phyloP scores from a whole-genome alignment of 1,139 yeast genomes.

The Geotrichum citri-aurantii region DNA sequence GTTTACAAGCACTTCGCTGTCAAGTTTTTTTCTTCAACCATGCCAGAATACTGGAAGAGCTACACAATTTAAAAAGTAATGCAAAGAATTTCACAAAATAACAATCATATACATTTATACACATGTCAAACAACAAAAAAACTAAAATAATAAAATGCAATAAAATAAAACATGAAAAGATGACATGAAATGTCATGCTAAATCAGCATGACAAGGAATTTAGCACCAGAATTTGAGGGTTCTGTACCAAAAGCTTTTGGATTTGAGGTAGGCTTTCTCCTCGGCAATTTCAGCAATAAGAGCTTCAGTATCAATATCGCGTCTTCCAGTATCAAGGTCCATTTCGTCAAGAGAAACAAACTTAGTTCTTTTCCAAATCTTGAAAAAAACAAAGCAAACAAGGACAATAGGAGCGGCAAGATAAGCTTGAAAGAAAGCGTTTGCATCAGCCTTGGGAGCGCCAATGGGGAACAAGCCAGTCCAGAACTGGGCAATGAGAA shows the following conservation, averaged over 20 bases:
- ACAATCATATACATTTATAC: not conserved
- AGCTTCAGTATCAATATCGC: slow-evolving; percentile 49
- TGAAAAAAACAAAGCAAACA: slow-evolving; percentile 47
- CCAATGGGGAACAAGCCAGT: slow-evolving; percentile 69
- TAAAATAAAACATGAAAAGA: not conserved
- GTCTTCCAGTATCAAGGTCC: slow-evolving; percentile 51
- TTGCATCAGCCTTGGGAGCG: slow-evolving; percentile 38
- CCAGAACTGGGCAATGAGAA: slow-evolving; percentile 78
- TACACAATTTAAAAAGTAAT: not conserved
- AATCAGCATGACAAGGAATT: not conserved
- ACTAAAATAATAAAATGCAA: not conserved
- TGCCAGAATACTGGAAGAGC: not conserved
- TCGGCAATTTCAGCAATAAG: slow-evolving; percentile 48
- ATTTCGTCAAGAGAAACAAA: slow-evolving; percentile 46
- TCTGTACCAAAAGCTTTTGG: slow-evolving; percentile 38
- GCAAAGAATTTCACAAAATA: not conserved
- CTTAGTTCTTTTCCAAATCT: slow-evolving; percentile 44
- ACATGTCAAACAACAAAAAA: not conserved
- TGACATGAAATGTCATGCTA: not conserved
- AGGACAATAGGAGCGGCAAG: slow-evolving; percentile 51
- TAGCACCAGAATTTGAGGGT: slow-evolving; percentile 47
- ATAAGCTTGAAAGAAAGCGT: slow-evolving; percentile 48
- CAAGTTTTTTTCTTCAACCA: not conserved
- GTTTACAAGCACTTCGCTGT: not conserved
- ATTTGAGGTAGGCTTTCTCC: slow-evolving; percentile 40